A percentile compares a stretch with the other conserved stretches of the same genome.
These are phyloP conservation scores for Simplicillium aogashimaense DNA, from an alignment of 2,329 filamentous ascomycete genomes.

Conservation along the genomic window DNA sequence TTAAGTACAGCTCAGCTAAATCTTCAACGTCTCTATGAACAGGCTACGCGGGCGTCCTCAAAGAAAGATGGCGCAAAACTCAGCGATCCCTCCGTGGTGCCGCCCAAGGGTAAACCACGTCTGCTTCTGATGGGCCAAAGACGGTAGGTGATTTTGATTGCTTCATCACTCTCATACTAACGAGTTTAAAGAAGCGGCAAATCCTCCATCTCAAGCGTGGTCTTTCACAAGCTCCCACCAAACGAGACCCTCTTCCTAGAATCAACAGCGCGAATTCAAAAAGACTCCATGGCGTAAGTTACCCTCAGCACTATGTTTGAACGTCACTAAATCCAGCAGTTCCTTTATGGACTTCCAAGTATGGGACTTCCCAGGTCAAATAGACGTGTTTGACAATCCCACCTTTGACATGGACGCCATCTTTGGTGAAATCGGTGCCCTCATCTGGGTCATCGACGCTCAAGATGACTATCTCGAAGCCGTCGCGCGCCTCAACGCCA, in stretches of 20 bases:
- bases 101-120: constrained; percentile 64
- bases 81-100: constrained; percentile 32
- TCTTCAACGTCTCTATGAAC: constrained; percentile 51
- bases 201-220: constrained; percentile 95
- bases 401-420: constrained; percentile 87
- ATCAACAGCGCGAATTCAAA: constrained; percentile 88
- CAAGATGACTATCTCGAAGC: constrained; percentile 97
- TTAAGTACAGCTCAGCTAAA: constrained; percentile 50
- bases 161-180: neutral
- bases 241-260: constrained; percentile 94
- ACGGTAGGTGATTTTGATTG: constrained; percentile 46
- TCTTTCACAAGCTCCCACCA: constrained; percentile 96
- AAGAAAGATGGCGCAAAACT: constrained; percentile 37
- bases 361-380: constrained; percentile 93
- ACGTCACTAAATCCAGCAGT: constrained; percentile 31
- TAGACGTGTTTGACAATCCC: constrained; percentile 79
- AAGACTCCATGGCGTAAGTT: constrained; percentile 85
- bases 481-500: constrained; percentile 75
- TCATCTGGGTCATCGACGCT: constrained; percentile 98
- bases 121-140: constrained; percentile 91
- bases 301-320: neutral
- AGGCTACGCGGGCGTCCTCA: constrained; percentile 44
- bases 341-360: constrained; percentile 99
- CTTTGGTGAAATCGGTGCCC: constrained; percentile 84
- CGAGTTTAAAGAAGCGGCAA: constrained; percentile 69